Evolutionary conservation across 305 asterid species (phyloP), one percentile per base, ranked within the genome.

Genomic region (Petunia hybrid): DNA sequence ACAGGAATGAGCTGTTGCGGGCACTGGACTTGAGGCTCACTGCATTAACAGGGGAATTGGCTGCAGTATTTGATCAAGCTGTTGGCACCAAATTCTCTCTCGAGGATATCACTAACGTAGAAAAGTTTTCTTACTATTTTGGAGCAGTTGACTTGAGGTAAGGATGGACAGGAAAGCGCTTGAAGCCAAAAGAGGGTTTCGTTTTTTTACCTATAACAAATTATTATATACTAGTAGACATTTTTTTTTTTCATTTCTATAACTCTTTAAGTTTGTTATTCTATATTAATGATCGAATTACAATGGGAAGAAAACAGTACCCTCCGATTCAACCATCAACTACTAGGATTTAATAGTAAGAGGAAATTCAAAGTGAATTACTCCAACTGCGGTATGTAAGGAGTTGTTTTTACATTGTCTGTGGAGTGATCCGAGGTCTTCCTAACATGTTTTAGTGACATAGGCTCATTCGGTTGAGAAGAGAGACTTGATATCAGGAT

Each of bases 11-110:
- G 83, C 83, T 96, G 83, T 86, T 96, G 42, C 97, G 89, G 65
- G 99, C 99, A 77, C 87, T 96, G 84, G 93, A 94, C 88, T 86
- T 92, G 85, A 90, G 99, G 87, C 95, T 96, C 65, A 67, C 85
- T 76, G 91, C 97, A 43, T 82, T 96, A 84, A 84, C 88, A 84
- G 90, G 83, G 82, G 97, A 96, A 83, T 81, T 96, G 76, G 86
- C 84, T 60, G 57, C 88, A 83, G 92, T 92, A 62, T 90, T 96
- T 80, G 94, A 88, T 82, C 90, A 87, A 85, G 89, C 91, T 84
- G 89, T 90, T 83, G 92, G 92, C 74, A 71, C 90, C 66, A 81
- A 83, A 73, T 91, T 83, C 76, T 91, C 97, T 38, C 46, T 83
- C 67, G 89, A 87, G 89, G 95, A 92, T 85, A 83, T 92, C 80